Evolutionary conservation across 805 yeast species (phyloP).

Genomic region (Wickerhamomyces bovis): DNA sequence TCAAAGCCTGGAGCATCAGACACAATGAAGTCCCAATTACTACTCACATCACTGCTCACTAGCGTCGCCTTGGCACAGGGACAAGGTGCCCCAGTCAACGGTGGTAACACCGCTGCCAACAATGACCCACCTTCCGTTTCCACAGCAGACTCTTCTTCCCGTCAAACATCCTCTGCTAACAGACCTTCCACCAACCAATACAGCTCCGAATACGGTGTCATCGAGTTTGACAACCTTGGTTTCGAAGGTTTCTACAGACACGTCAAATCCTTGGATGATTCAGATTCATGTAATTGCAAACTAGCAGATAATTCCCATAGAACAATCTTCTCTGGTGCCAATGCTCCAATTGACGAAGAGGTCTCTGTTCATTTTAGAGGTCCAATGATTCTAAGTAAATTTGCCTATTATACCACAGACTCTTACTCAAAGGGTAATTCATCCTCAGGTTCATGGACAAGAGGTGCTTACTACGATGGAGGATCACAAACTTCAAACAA

Average conservation of each 20-base stretch:
- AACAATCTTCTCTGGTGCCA: slow-evolving; percentile 46
- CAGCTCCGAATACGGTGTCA: slow-evolving; percentile 26
- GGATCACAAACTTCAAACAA: slow-evolving; percentile 42
- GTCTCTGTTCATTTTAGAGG: slow-evolving; percentile 77
- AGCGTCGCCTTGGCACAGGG: slow-evolving; percentile 6
- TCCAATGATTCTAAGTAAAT: slow-evolving; percentile 54
- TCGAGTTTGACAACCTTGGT: slow-evolving; percentile 52
- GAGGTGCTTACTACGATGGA: slow-evolving; percentile 56
- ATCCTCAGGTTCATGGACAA: slow-evolving; percentile 44
- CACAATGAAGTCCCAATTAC: not conserved
- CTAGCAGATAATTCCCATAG: slow-evolving; percentile 36
- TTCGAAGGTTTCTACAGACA: slow-evolving; percentile 45
- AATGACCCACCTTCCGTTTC: not conserved
- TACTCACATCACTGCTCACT: slow-evolving; percentile 2
- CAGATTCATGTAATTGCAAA: slow-evolving; percentile 38
- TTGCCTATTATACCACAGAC: slow-evolving; percentile 53
- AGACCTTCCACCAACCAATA: slow-evolving; percentile 8
- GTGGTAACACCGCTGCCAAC: not conserved
- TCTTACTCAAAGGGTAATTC: slow-evolving; percentile 30
- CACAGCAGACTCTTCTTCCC: not conserved
- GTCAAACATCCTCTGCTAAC: slow-evolving; percentile 1
- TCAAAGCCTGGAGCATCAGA: too few species aligned
- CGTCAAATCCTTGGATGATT: slow-evolving; percentile 38
- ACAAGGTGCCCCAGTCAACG: not conserved
- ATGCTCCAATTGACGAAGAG: slow-evolving; percentile 63